These are phyloP conservation scores for Daldinia bambusicola DNA, from an alignment of 495 filamentous ascomycete species.

Conservation along the genomic window DNA sequence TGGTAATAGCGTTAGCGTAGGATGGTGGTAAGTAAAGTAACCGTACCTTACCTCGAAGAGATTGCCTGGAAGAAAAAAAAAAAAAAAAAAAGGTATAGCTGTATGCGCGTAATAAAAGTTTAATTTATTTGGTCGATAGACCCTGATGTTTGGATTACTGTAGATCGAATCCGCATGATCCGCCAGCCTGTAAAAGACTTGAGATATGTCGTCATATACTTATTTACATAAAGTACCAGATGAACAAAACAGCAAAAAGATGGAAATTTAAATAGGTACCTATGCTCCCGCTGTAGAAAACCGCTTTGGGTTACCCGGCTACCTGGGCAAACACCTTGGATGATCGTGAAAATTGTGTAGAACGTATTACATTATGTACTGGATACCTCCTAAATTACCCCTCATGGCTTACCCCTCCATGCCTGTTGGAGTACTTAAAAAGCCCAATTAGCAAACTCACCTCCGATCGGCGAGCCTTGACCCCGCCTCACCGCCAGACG, in stretches of 20 bases:
- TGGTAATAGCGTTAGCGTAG: slow-evolving; percentile 1
- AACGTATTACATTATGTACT: too few relatives aligned
- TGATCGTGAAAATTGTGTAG: too few relatives aligned
- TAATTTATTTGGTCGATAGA: neutral
- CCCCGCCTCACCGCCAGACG: slow-evolving; percentile 28
- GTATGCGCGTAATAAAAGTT: neutral
- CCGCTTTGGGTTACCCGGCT: neutral
- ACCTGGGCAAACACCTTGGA: neutral
- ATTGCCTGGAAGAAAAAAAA: too few relatives aligned
- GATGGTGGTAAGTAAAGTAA: slow-evolving; percentile 3
- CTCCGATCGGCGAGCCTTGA: slow-evolving; percentile 32
- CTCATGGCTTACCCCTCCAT: slow-evolving; percentile 36
- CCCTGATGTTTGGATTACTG: neutral
- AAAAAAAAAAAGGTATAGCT: neutral
- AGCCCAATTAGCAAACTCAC: neutral
- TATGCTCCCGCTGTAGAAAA: neutral
- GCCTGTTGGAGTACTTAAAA: slow-evolving; percentile 18
- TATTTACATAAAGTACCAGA: neutral
- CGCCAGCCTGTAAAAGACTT: neutral
- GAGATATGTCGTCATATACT: neutral
- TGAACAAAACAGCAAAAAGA: neutral
- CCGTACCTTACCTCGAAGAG: neutral
- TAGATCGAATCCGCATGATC: neutral
- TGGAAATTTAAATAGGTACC: neutral
- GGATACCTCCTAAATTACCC: slow-evolving; percentile 19